Percentiles rank a stretch among this genome's conserved stretches.
These are phyloP conservation scores for Euclidium syriacum DNA, from an alignment of 345 rosid genomes.

Conservation along the genomic window DNA sequence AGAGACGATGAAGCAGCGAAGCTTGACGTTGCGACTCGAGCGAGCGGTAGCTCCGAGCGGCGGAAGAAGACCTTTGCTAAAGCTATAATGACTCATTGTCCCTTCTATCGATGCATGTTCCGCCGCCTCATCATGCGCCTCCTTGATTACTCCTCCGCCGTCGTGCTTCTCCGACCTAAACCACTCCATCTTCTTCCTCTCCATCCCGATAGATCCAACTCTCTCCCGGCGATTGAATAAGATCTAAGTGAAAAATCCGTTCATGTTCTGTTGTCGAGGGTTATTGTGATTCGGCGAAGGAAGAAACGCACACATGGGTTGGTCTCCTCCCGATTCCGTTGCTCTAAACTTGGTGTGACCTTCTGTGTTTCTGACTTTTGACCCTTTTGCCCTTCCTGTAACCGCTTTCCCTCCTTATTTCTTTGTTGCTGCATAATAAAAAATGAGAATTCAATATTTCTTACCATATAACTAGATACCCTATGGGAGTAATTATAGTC, in stretches of 20 bases:
- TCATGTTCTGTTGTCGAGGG: conserved; percentile 23
- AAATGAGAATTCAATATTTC: neutral
- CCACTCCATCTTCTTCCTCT: conserved; percentile 17
- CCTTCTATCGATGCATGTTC: conserved; percentile 33
- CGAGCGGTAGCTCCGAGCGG: conserved; percentile 55
- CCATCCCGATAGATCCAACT: conserved; percentile 4
- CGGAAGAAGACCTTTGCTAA: conserved; percentile 59
- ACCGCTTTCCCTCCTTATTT: conserved; percentile 11
- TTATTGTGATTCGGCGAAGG: no score
- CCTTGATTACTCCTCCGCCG: neutral
- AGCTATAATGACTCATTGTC: conserved; percentile 53
- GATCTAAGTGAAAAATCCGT: neutral
- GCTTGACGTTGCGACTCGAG: conserved; percentile 29
- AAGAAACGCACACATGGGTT: conserved; percentile 11
- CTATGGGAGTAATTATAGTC: no score
- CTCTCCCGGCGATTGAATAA: neutral
- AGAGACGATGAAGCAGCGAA: conserved; percentile 54
- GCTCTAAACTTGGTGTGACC: conserved; percentile 17
- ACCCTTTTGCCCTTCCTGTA: conserved; percentile 1
- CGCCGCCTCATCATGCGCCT: neutral
- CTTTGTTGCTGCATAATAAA: neutral
- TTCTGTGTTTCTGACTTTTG: neutral
- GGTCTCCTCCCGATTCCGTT: conserved; percentile 10
- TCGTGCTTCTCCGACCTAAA: conserved; percentile 24
- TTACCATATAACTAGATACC: neutral